phyloP scores from a whole-genome alignment of 106 monocot genomes.

The Phalaenopsis equestris region DNA sequence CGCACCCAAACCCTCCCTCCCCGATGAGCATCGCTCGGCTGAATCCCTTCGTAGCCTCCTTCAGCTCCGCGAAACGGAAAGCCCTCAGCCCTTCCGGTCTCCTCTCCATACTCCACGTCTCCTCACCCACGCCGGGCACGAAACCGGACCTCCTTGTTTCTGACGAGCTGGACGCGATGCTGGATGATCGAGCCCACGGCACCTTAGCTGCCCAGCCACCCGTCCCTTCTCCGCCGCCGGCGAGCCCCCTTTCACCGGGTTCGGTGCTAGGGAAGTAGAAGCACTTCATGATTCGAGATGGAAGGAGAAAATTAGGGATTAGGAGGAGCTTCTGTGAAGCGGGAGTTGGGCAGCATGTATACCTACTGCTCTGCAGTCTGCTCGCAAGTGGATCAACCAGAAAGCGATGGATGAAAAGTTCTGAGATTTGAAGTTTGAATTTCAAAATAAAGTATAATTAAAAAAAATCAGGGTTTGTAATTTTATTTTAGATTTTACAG shows the following conservation, averaged over 20 bases:
- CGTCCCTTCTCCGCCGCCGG: constrained; percentile 4
- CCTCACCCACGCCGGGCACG: background rate
- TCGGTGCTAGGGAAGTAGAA: constrained; percentile 13
- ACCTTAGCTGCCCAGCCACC: background rate
- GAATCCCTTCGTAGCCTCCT: constrained; percentile 48
- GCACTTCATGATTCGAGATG: constrained; percentile 9
- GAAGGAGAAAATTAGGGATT: background rate
- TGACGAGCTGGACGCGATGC: constrained; percentile 17
- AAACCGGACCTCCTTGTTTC: background rate
- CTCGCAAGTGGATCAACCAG: background rate
- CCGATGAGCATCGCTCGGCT: constrained; percentile 40
- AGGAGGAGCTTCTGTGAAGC: background rate
- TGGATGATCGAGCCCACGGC: constrained; percentile 22
- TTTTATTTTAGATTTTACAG: background rate
- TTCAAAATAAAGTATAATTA: background rate
- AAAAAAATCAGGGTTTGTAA: background rate
- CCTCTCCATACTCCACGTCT: background rate
- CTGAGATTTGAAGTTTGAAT: background rate
- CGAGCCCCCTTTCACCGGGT: background rate
- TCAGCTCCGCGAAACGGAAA: constrained; percentile 49
- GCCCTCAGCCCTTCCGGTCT: constrained; percentile 24
- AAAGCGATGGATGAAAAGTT: background rate
- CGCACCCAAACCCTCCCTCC: constrained; percentile 67
- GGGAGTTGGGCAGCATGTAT: background rate
- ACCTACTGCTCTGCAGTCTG: background rate